Base-by-base conservation (phyloP, 164 flowering plant species). In the Litsea cubeba region DNA sequence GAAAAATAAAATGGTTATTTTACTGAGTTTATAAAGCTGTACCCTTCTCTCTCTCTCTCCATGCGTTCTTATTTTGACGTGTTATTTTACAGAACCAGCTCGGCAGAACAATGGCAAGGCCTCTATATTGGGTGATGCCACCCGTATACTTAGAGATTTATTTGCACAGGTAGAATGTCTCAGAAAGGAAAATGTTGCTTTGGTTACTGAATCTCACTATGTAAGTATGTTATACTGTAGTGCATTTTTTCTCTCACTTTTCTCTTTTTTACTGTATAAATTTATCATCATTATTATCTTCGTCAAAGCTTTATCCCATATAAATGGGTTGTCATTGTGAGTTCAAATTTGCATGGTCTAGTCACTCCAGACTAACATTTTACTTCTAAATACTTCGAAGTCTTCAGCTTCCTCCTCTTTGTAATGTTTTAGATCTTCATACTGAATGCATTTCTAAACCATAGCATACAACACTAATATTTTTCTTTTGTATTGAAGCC, bases 91-190 rank as follows among this genome's bases (percentile, higher is more conserved):
- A 87, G 92, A 82, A 65, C 75, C 81, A 71, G 65, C 76, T 72
- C 80, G 84, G 20, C 85, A 78, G 74, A 86, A 80, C 70, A 83
- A 76, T 71, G 89, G 93, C 26, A 89, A 89, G 81, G 90, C 93
- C 70, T 82, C 85, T 58, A 77, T 87, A 73, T 75, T 89, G 65
- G 81, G 72, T 70, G 89, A 87, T 68, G 84, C 90, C 26, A 71
- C 85, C 75, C 80, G 88, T 72, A 50, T 85, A 40, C 32, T 87
- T 8, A 79, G 73, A 51, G 89, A 86, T 46, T 71, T 84, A 79
- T 75, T 84, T 65, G 24, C 75, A 51, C 83, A 84, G 80, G 82
- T 89, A 64, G 78, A 85, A 28, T 26, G 75, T 71, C 93, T 89
- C 69, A 86, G 76, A 76, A 82, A 71, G 81, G 90, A 87, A 81